Evolutionary conservation across 2,329 filamentous ascomycete genomes (phyloP).

Genomic region (Aureobasidium sp.): DNA sequence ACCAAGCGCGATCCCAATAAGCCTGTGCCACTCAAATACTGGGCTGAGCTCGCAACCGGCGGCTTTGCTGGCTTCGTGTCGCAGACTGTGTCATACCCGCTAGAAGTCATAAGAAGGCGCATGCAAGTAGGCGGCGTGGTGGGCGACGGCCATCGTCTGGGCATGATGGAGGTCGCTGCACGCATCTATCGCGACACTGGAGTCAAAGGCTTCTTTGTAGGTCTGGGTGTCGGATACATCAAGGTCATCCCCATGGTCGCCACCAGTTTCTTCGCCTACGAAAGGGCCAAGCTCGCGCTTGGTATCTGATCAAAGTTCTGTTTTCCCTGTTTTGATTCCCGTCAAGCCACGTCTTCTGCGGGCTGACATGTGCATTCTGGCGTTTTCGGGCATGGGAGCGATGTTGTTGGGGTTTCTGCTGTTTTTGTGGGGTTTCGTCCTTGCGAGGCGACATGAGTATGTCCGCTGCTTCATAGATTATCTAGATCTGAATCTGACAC

Average conservation of each 20-base stretch:
- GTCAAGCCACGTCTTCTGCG: neutral
- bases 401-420: neutral
- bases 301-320: constrained; percentile 34
- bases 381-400: constrained; percentile 6
- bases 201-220: constrained; percentile 79
- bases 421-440: neutral
- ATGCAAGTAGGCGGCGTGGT: constrained; percentile 97
- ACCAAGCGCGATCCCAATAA: constrained; percentile 42
- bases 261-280: constrained; percentile 61
- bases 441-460: neutral
- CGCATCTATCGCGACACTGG: constrained; percentile 73
- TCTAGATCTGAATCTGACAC: neutral
- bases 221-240: constrained; percentile 87
- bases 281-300: constrained; percentile 53
- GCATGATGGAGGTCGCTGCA: constrained; percentile 69
- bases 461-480: neutral
- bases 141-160: constrained; percentile 74
- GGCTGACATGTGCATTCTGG: constrained; percentile 4
- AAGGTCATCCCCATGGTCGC: constrained; percentile 90
- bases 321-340: neutral
- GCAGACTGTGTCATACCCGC: constrained; percentile 86
- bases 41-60: constrained; percentile 79
- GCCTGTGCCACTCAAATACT: constrained; percentile 67
- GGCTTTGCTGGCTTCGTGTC: constrained; percentile 82
- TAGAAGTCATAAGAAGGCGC: constrained; percentile 83